Conservation (phyloP, 2,329 filamentous ascomycete genomes). For the Fusarium sp. region DNA sequence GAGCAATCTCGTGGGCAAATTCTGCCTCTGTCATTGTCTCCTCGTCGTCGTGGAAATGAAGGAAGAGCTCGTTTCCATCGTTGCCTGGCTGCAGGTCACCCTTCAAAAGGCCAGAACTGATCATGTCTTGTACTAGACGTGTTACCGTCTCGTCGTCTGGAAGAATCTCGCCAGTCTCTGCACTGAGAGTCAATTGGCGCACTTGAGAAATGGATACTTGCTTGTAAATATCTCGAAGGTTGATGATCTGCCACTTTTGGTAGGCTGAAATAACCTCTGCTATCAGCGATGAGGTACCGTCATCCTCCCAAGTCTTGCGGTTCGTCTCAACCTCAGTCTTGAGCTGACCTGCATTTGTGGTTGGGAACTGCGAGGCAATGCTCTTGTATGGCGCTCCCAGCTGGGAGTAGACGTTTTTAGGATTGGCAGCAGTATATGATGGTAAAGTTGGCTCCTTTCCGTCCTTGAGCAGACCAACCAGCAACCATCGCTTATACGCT, state of each 20-base stretch:
- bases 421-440: slow-evolving; percentile 62
- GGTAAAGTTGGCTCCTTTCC: slow-evolving; percentile 70
- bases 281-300: slow-evolving; percentile 80
- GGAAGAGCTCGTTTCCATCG: slow-evolving; percentile 57
- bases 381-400: slow-evolving; percentile 77
- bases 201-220: slow-evolving; percentile 68
- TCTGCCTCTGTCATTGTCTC: slow-evolving; percentile 61
- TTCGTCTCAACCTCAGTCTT: slow-evolving; percentile 72
- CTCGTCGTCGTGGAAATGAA: slow-evolving; percentile 62
- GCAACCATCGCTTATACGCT: slow-evolving; percentile 90
- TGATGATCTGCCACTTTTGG: slow-evolving; percentile 79
- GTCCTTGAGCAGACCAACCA: slow-evolving; percentile 77
- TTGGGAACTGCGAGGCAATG: slow-evolving; percentile 76
- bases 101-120: slow-evolving; percentile 63
- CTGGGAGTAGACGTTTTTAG: slow-evolving; percentile 67
- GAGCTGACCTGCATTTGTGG: slow-evolving; percentile 65
- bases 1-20: slow-evolving; percentile 61
- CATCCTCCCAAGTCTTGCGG: slow-evolving; percentile 69
- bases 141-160: slow-evolving; percentile 58
- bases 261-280: slow-evolving; percentile 76
- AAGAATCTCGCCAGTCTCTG: slow-evolving; percentile 62
- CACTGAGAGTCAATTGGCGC: slow-evolving; percentile 63
- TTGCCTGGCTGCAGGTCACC: slow-evolving; percentile 63
- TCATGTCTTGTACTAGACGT: slow-evolving; percentile 65
- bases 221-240: slow-evolving; percentile 77